A percentile compares a stretch with the other conserved stretches of the same genome.
phyloP scores from a whole-genome alignment of 176 grass and related monocot genomes.

The Poa annua region DNA sequence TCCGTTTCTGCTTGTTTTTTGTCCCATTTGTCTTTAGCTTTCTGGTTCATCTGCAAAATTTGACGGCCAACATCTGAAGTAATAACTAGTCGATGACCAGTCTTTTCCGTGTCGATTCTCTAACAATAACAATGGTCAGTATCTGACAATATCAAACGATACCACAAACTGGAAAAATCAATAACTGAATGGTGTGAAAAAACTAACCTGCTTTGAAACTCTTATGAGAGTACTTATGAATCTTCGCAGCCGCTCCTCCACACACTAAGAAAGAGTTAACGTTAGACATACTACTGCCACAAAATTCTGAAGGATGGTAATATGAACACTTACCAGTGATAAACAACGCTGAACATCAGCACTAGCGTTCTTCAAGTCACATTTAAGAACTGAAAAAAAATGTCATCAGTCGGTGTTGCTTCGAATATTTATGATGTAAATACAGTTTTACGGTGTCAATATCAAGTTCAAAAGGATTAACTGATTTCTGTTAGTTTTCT shows the following conservation, averaged over 20 bases:
- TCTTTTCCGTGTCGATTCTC: constrained; percentile 91
- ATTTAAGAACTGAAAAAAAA: constrained; percentile 75
- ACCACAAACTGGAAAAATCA: constrained; percentile 10
- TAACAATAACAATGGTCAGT: constrained; percentile 47
- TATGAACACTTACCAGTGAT: constrained; percentile 74
- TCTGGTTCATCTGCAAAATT: constrained; percentile 83
- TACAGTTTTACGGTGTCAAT: constrained; percentile 17
- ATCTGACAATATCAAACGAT: constrained; percentile 34
- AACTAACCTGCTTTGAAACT: constrained; percentile 86
- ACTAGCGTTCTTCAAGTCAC: constrained; percentile 59
- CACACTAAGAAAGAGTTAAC: constrained; percentile 58
- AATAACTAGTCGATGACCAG: constrained; percentile 78
- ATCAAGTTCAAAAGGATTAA: constrained; percentile 53
- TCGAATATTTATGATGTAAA: constrained; percentile 18
- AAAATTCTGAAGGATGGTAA: constrained; percentile 26
- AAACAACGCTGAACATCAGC: constrained; percentile 83
- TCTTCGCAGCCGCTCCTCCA: constrained; percentile 81
- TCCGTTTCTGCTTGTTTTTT: constrained; percentile 90
- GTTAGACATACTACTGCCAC: constrained; percentile 21
- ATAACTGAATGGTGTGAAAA: constrained; percentile 18
- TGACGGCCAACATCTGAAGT: constrained; percentile 90
- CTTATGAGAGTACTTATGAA: constrained; percentile 90
- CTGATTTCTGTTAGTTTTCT: constrained; percentile 79
- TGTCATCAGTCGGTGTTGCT: constrained; percentile 14
- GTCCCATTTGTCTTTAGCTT: constrained; percentile 97